These are phyloP conservation scores for Aegilops sharonensis DNA, from an alignment of 176 grass and related monocot species.

Conservation along the genomic window DNA sequence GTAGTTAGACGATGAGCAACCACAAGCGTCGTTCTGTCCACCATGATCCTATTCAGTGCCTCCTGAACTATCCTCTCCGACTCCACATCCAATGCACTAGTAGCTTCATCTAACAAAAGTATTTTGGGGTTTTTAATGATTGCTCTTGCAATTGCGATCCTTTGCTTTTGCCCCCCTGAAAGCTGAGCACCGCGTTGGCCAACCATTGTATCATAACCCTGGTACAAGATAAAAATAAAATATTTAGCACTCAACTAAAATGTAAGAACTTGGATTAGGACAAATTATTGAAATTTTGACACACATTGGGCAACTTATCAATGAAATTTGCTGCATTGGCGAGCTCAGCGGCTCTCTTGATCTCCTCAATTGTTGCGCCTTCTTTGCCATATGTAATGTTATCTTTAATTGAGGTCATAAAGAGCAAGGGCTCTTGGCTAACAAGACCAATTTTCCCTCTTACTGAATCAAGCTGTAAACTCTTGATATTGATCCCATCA, in stretches of 20 bases:
- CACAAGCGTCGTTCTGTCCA: constrained; percentile 74
- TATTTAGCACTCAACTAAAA: constrained; percentile 28
- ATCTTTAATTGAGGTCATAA: constrained; percentile 80
- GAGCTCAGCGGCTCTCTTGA: constrained; percentile 66
- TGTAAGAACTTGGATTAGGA: not conserved
- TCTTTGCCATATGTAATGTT: constrained; percentile 92
- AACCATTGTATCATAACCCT: constrained; percentile 93
- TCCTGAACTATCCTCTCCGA: constrained; percentile 85
- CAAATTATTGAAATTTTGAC: not conserved
- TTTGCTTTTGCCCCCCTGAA: constrained; percentile 89
- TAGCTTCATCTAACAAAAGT: constrained; percentile 86
- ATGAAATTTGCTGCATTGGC: constrained; percentile 92
- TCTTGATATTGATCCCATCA: constrained; percentile 80
- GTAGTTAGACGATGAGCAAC: constrained; percentile 86
- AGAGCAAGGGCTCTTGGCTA: constrained; percentile 89
- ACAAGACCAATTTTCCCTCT: constrained; percentile 82
- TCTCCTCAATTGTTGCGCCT: constrained; percentile 71
- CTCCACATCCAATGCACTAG: constrained; percentile 86
- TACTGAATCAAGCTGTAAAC: constrained; percentile 64
- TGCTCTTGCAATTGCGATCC: constrained; percentile 85
- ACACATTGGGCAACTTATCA: constrained; percentile 79
- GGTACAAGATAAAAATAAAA: constrained; percentile 24
- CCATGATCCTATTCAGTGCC: constrained; percentile 79
- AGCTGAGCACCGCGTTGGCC: constrained; percentile 80
- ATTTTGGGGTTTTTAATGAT: constrained; percentile 82